Conservation (phyloP, 139 green algal genomes). For the Yamagishiella unicocca region DNA sequence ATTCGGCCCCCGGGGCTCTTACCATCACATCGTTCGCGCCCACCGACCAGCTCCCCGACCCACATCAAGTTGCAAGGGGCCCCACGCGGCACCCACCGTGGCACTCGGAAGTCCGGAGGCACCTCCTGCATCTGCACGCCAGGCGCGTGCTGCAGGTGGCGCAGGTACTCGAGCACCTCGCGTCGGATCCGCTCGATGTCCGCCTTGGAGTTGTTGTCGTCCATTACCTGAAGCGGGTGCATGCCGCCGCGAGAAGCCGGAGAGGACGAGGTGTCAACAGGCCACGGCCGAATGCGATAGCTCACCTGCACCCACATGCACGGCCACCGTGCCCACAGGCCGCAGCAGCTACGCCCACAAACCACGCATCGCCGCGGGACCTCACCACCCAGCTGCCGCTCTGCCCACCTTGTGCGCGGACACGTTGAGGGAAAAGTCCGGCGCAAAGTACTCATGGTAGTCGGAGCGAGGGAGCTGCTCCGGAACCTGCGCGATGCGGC, state of each 20-base stretch:
- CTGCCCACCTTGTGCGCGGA: conserved; percentile 58
- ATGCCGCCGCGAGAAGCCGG: no score
- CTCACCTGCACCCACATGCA: no score
- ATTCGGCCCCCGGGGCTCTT: neutral
- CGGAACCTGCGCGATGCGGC: conserved; percentile 49
- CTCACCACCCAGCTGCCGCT: no score
- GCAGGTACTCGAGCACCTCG: conserved; percentile 81
- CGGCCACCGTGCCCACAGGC: no score
- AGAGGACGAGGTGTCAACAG: no score
- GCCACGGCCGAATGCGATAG: no score
- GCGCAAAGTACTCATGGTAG: conserved; percentile 94
- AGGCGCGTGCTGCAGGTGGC: conserved; percentile 75
- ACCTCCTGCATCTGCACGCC: conserved; percentile 75
- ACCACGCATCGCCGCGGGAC: no score
- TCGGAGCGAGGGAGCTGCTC: conserved; percentile 89
- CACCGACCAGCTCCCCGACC: neutral
- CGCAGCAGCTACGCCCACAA: no score
- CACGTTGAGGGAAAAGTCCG: conserved; percentile 84
- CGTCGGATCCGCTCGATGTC: conserved; percentile 82
- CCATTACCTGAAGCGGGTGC: conserved; percentile 60
- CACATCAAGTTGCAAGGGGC: neutral
- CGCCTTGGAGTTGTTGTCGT: conserved; percentile 78
- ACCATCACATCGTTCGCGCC: neutral
- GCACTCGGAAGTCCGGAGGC: conserved; percentile 70
- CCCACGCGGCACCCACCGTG: conserved; percentile 47